These are phyloP conservation scores for Raphanus raphanistrum DNA, from an alignment of 345 rosid species.

Conservation along the genomic window DNA sequence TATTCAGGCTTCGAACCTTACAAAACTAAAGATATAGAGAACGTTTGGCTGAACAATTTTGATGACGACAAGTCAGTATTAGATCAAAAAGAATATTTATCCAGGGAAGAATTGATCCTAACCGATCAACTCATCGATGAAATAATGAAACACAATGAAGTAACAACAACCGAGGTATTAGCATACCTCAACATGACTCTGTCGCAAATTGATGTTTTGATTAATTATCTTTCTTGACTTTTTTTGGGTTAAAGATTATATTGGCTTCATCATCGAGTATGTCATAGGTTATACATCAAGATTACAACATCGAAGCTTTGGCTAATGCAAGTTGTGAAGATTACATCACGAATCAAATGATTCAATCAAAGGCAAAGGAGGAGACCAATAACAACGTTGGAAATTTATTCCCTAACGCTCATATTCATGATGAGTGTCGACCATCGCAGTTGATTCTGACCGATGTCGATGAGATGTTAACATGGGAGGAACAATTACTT, in stretches of 20 bases:
- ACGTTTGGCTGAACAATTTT: conserved; percentile 8
- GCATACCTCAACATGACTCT: background rate
- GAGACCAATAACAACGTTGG: conserved; percentile 18
- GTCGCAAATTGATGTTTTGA: background rate
- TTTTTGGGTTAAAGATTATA: background rate
- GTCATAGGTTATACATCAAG: conserved; percentile 11
- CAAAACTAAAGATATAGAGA: conserved; percentile 16
- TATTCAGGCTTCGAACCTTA: background rate
- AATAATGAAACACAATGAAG: background rate
- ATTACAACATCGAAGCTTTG: conserved; percentile 22
- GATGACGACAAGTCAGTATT: background rate
- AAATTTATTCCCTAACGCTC: background rate
- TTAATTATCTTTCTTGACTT: background rate
- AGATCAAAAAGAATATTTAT: conserved; percentile 2
- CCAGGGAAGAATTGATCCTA: background rate
- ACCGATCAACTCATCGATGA: conserved; percentile 5
- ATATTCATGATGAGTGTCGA: conserved; percentile 22
- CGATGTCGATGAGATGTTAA: conserved; percentile 13
- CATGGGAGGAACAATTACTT: conserved; percentile 20
- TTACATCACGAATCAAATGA: conserved; percentile 20
- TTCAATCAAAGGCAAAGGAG: conserved; percentile 19
- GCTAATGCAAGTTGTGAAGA: conserved; percentile 19
- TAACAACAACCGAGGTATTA: conserved; percentile 8
- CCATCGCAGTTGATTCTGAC: conserved; percentile 19
- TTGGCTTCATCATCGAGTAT: conserved; percentile 9